Base-by-base conservation (phyloP, 1,139 yeast species). In the Magnusiomyces fungicola region DNA sequence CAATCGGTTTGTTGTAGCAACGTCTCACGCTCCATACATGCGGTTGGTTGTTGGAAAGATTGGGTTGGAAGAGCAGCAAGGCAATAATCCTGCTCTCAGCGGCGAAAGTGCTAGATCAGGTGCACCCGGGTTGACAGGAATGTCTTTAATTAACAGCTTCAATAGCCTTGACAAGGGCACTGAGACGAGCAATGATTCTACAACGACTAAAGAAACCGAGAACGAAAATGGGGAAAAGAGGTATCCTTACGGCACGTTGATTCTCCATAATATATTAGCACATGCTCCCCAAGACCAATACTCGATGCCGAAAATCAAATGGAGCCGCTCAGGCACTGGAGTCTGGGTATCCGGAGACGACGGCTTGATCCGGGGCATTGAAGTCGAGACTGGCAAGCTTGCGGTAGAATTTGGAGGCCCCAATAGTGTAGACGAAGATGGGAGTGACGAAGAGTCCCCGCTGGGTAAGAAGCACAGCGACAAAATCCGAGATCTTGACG, bases 301-400 rank as follows among this genome's bases (percentile, higher is more conserved):
- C 24, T 48, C 51, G 4, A 36, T 32, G 19, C 51, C 53, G 16
- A 38, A 37, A 9, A 29, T 49, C 19, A 25, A 16, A 21, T 54
- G 51, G 51, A 47, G 53, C 25, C 18, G 23, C 4, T 44, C 43
- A 14, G 50, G 53, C 2, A 51, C 46, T 45, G 92, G 90, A 0
- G 54, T 83, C 0, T 79, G 90, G 82, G 71, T 83, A 0, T 72
- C 79, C 44, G 82, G 87, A 6, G 92, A 83, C 57, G 86, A 80
- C 57, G 94, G 94, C 0, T 54, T 69, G 0, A 63, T 82, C n/a
- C 61, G 87, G 46, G 90, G 61, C 12, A 48, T 59, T 16, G 61
- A 58, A 34, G 45, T 53, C 7, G 55, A 53, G 18, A 49, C 58
- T 19, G 62, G 62, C 9, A 53, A 49, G 4, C 55, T 59, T 18